Evolutionary conservation across 2,329 filamentous ascomycete species (phyloP), one percentile per base, ranked within the genome.

Genomic region (Teratosphaeria nubilosa): DNA sequence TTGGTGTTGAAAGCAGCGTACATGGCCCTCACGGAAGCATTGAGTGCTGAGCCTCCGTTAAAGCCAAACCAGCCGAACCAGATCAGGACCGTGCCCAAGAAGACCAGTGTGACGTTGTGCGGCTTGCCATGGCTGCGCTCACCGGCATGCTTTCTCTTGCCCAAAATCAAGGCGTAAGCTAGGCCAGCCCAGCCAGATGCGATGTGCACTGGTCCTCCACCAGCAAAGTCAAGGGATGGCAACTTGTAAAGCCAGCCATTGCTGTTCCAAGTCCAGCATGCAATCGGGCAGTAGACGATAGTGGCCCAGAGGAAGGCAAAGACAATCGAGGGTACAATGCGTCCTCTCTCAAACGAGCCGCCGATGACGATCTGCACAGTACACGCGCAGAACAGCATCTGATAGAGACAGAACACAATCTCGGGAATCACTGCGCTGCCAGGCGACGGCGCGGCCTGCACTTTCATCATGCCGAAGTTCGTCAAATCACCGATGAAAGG

Each of bases 251-350:
- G 73, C 84, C 84, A 87, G 11, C 84, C 84, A 56, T 79, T 81
- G n/a, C 78, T 66, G 65, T 86, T 86, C 84, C 84, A 87, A 3
- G 82, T 84, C 83, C 83, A 86, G 72, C 80, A 84, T 0, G 83
- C 83, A 37, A 86, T 79, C 0, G 80, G 55, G 63, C 78, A 86
- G 70, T 86, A 86, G 2, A 86, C 84, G 57, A 86, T 76, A 0
- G 84, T 86, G 0, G 82, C 81, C 83, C 83, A 86, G 65, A 75
- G 79, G 67, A 86, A 82, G 24, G 78, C 75, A 62, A 86, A 88
- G 27, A 88, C 74, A 66, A 88, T 77, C 9, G 82, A 85, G 50
- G 81, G 83, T 22, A 86, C 58, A 66, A 86, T 84, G 25, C 82
- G 79, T n/a, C 83, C 84, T 66, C 82, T 76, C 64, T 84, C 81